A percentile compares a stretch with the other conserved stretches of the same genome.
Evolutionary conservation across 176 grass and related monocot species (phyloP).

Genomic region (Avena atlantica): DNA sequence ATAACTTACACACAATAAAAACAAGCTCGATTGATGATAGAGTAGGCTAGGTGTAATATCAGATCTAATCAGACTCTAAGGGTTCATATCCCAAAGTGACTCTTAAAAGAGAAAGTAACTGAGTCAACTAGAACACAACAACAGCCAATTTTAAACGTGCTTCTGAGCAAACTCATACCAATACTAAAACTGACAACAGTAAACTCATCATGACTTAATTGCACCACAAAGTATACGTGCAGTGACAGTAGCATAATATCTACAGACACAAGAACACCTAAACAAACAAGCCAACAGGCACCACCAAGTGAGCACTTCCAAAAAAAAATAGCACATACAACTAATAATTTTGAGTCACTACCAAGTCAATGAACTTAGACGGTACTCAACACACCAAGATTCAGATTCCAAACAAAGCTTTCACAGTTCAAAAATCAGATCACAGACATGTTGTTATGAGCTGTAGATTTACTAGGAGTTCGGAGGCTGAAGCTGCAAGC

Average conservation of each 20-base stretch:
- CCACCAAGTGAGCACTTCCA: not conserved
- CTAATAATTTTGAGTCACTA: not conserved
- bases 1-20: slow-evolving; percentile 13
- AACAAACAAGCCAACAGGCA: not conserved
- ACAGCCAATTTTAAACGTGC: not conserved
- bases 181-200: not conserved
- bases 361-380: not conserved
- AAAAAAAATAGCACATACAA: not conserved
- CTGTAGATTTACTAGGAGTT: not conserved
- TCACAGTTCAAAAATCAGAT: not conserved
- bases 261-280: not conserved
- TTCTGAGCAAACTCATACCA: not conserved
- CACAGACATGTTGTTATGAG: not conserved
- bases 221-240: not conserved
- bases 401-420: not conserved
- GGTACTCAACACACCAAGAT: not conserved
- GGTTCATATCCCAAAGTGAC: not conserved
- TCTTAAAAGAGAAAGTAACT: not conserved
- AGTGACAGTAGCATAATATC: not conserved
- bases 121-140: not conserved
- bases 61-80: not conserved
- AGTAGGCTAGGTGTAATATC: not conserved
- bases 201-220: not conserved
- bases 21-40: not conserved
- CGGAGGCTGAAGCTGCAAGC: not conserved